Conservation (phyloP, 768 basidiomycete genomes). For the Dioszegia crocea region DNA sequence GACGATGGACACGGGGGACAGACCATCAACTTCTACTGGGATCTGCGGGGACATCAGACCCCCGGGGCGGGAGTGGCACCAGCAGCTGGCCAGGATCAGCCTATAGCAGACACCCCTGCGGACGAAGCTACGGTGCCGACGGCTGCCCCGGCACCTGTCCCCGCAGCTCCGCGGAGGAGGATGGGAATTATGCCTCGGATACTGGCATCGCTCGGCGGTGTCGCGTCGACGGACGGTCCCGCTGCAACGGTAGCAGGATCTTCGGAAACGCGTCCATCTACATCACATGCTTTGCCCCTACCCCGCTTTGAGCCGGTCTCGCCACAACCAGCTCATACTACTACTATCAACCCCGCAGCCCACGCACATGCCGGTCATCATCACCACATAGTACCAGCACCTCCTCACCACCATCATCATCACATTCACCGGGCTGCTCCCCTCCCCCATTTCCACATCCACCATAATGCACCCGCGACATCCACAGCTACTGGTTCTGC, state of each 20-base stretch:
- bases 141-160: neutral
- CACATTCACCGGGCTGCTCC: slow-evolving; percentile 1
- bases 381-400: neutral
- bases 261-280: neutral
- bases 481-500: neutral
- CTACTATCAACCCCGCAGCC: no score
- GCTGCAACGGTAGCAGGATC: neutral
- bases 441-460: slow-evolving; percentile 4
- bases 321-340: neutral
- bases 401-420: slow-evolving; percentile 16
- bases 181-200: neutral
- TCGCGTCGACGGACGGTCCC: neutral
- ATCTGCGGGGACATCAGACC: no score
- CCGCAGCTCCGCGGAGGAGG: neutral
- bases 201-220: neutral
- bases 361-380: slow-evolving; percentile 7
- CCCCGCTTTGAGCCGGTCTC: slow-evolving; percentile 2
- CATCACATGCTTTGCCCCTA: neutral
- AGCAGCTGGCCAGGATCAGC: no score
- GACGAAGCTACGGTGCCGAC: neutral
- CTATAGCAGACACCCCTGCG: no score
- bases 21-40: no score
- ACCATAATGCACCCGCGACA: neutral
- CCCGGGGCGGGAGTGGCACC: no score
- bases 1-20: no score